Base-by-base conservation (phyloP, 192 early-diverging fungal genomes). In the Phycomyces blakesleeanus region DNA sequence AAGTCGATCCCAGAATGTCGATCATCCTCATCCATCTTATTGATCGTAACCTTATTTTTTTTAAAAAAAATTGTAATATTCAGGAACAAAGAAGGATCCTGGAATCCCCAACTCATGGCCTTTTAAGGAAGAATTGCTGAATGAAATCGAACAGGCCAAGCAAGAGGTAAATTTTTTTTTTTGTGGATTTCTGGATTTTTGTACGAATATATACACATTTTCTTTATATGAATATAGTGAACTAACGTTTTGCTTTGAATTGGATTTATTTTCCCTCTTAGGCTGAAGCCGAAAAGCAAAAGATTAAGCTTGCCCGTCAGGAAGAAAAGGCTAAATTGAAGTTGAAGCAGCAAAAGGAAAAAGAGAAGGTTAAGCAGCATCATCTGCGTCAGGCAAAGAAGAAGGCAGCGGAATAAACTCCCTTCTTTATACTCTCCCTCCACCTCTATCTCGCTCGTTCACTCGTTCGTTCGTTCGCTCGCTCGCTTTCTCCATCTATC, bases 51-150 rank as follows among this genome's bases (percentile, higher is more conserved):
- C 15, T 25, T 44, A 14, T 25, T 11, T 9, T 52, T 15, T 61
- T 44, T 44, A n/a, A n/a, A n/a, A n/a, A n/a, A n/a, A n/a, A n/a
- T 29, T 57, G 12, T 49, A 5, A 8, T 37, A 25, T n/a, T 25
- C 34, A 80, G 78, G 55, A 58, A 25, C 64, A 6, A 73, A 81
- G 51, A 80, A 80, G 52, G 77, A 76, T 67, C 76, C 78, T 41
- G 78, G 78, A 49, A 80, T 80, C 55, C 78, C 78, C 21, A 79
- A 79, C 59, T 57, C 29, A 27, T 79, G 72, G 68, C 78, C 78
- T 0, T 80, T 80, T 69, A 80, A 80, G 42, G 78, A 76, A 62
- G 64, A 80, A 51, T 49, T 79, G 14, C 60, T 79, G 39, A 69
- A 74, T 38, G 57, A 79, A 55, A 74, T 76, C n/a, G 77, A 79